Evolutionary conservation across 352 stramenopile species (phyloP).

Genomic region (Phytophthora europaea): DNA sequence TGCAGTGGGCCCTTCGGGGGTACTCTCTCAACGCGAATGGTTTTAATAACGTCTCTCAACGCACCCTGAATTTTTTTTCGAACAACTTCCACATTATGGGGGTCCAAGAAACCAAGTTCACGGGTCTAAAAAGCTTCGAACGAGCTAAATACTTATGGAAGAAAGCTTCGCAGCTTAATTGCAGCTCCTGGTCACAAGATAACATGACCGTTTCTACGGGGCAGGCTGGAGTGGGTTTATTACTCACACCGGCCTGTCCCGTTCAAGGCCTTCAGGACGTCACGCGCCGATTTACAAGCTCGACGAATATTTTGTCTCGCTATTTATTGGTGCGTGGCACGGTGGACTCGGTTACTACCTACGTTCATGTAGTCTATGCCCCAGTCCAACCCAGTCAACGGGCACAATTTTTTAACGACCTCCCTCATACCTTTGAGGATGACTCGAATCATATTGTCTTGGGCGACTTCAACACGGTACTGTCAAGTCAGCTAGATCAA

Average conservation of each 20-base stretch:
- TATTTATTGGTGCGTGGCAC: constrained; percentile 15
- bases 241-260: constrained; percentile 2
- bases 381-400: not conserved
- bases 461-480: constrained; percentile 11
- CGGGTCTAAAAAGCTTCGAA: too few species aligned
- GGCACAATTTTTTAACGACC: not conserved
- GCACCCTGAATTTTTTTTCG: too few species aligned
- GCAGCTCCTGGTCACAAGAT: too few species aligned
- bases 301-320: not conserved
- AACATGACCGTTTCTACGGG: too few species aligned
- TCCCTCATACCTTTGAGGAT: constrained; percentile 12
- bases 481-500: constrained; percentile 1
- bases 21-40: not conserved
- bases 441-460: constrained; percentile 9
- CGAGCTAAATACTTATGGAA: too few species aligned
- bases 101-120: too few species aligned
- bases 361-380: constrained; percentile 27
- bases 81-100: too few species aligned
- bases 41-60: not conserved
- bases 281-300: not conserved
- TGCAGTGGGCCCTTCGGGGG: not conserved
- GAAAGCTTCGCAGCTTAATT: too few species aligned
- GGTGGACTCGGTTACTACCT: constrained; percentile 2
- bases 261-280: constrained; percentile 8
- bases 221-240: too few species aligned